phyloP scores from a whole-genome alignment of 495 filamentous ascomycete genomes.

The Lepraria neglecta region DNA sequence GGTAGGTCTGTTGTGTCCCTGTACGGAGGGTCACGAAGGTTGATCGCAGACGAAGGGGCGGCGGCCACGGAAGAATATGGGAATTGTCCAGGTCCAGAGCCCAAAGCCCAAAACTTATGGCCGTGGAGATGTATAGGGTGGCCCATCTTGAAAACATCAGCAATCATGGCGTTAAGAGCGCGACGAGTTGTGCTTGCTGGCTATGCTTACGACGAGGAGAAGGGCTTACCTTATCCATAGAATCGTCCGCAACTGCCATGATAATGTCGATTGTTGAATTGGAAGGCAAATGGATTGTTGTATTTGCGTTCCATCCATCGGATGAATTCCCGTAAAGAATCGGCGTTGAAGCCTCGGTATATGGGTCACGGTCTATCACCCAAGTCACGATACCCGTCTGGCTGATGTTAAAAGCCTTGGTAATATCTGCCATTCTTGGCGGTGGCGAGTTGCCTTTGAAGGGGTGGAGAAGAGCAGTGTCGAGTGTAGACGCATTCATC shows the following conservation, averaged over 20 bases:
- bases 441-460: not conserved
- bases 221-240: not conserved
- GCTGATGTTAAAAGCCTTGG: not conserved
- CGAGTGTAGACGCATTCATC: not conserved
- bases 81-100: not conserved
- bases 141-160: not conserved
- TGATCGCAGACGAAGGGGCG: not conserved
- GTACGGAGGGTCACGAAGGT: constrained; percentile 1
- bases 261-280: not conserved
- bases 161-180: not conserved
- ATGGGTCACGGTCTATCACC: not conserved
- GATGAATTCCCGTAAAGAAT: not conserved
- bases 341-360: not conserved
- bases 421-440: not conserved
- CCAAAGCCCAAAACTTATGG: not conserved
- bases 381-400: not conserved
- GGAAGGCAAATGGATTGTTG: not conserved
- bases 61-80: not conserved
- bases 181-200: too few relatives aligned
- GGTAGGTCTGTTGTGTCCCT: not conserved
- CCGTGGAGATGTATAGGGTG: not conserved
- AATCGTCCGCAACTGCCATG: not conserved
- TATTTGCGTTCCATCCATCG: constrained; percentile 3
- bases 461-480: not conserved
- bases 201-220: too few relatives aligned